Conservation (phyloP, 192 early-diverging fungal genomes). For the Umbelopsis vinacea region DNA sequence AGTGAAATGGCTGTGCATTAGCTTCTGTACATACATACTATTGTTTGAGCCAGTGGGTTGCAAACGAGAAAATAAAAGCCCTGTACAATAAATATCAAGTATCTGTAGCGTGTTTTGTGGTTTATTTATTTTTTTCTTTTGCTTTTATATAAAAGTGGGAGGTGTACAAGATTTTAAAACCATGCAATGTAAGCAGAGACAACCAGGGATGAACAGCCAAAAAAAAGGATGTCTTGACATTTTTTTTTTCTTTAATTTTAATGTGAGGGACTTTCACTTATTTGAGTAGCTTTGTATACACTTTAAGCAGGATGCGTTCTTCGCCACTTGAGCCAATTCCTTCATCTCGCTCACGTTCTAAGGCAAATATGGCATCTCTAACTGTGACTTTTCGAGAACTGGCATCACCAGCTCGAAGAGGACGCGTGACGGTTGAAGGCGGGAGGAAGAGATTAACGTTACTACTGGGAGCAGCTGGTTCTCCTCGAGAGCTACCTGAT, state of each 20-base stretch:
- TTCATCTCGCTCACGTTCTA: constrained; percentile 61
- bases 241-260: no score
- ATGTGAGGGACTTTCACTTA: not conserved
- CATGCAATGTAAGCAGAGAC: no score
- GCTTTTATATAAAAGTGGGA: no score
- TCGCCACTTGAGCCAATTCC: constrained; percentile 13
- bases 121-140: no score
- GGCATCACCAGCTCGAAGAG: constrained; percentile 9
- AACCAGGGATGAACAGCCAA: not conserved
- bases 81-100: no score
- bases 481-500: not conserved
- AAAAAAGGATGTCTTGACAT: not conserved
- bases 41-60: no score
- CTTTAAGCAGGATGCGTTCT: constrained; percentile 16
- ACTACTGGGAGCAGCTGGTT: not conserved
- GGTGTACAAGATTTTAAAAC: no score
- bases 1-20: not conserved
- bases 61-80: no score
- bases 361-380: constrained; percentile 73
- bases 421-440: constrained; percentile 7
- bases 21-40: not conserved
- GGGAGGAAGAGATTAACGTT: constrained; percentile 12
- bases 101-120: no score
- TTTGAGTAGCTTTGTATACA: constrained; percentile 17
- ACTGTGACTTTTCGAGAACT: constrained; percentile 55